Evolutionary conservation across 2,329 filamentous ascomycete species (phyloP).

Genomic region (Penicillium sp.): DNA sequence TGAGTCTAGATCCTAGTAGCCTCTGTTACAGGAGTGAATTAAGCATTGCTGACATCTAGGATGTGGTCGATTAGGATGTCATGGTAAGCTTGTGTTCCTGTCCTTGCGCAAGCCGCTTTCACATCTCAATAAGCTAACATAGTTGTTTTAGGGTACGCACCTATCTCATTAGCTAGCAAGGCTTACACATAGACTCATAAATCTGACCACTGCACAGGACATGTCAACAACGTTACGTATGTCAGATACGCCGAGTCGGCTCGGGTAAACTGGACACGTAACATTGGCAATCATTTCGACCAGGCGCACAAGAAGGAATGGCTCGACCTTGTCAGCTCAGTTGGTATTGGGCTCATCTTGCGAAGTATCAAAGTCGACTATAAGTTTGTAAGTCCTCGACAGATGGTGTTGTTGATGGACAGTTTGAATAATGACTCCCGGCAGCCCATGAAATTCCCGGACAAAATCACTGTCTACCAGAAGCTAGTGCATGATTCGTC

Average conservation of each 20-base stretch:
- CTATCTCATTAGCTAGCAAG: too few species aligned
- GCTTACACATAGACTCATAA: background rate
- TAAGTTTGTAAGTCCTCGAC: slow-evolving; percentile 65
- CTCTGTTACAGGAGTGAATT: background rate
- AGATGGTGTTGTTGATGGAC: background rate
- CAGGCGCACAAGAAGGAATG: slow-evolving; percentile 59
- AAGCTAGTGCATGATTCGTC: slow-evolving; percentile 54
- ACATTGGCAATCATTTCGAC: slow-evolving; percentile 61
- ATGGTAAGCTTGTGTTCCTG: slow-evolving; percentile 37
- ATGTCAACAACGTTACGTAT: slow-evolving; percentile 85
- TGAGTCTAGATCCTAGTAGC: slow-evolving; percentile 16
- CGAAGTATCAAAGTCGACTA: slow-evolving; percentile 75
- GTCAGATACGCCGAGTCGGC: slow-evolving; percentile 77
- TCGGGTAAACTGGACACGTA: slow-evolving; percentile 70
- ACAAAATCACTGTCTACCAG: slow-evolving; percentile 77
- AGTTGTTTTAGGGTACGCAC: slow-evolving; percentile 24
- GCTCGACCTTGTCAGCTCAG: slow-evolving; percentile 63
- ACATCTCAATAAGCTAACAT: background rate
- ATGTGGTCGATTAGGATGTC: slow-evolving; percentile 34
- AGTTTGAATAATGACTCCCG: background rate
- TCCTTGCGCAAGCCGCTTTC: background rate
- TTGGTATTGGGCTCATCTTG: slow-evolving; percentile 67
- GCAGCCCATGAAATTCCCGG: slow-evolving; percentile 77
- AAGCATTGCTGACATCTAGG: slow-evolving; percentile 17
- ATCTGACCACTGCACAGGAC: slow-evolving; percentile 46